Base-by-base conservation (phyloP, 2,329 filamentous ascomycete genomes). In the Aureobasidium leucospermi region DNA sequence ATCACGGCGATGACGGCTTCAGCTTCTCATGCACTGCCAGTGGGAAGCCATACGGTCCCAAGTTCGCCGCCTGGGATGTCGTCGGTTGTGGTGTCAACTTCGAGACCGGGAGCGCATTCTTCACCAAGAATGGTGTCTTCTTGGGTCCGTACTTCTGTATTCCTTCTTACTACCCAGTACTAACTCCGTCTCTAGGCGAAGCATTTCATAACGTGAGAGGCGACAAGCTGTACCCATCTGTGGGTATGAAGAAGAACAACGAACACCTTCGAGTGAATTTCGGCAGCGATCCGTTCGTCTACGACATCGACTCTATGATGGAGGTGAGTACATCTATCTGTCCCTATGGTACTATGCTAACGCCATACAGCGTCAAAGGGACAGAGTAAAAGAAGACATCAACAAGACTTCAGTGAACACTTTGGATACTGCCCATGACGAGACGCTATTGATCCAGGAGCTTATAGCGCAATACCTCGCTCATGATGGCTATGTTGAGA, bases 401-500 rank as follows among this genome's bases (percentile, higher is more conserved):
- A 81, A 81, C 64, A 67, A 72, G 36, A 76, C 81, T 11, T 79
- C 77, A 51, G 81, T 86, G n/a, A 78, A 81, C 31, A 77, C 72
- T 23, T 75, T 94, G 6, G 82, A 84, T 36, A 82, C 84, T 2
- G 79, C 80, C 2, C 76, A 89, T 63, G 84, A 82, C 62, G 93
- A 96, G 72, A 86, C 85, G 1, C 80, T 88, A 29, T 80, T 97
- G 49, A 85, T 96, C 39, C 91, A 96, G 70, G 83, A 88, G 66
- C 77, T 97, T 60, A 85, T 93, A 16, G 81, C 91, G 41, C 92
- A 96, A 73, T 97, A 96, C 65, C 78, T 99, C 13, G 89, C 92
- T 39, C 93, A 97, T 66, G 94, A 97, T 67, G 94, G 94, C 61
- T 97, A 96, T 66, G 87, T 96, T 7, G 93, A 96, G 65, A 96